Evolutionary conservation across 2,329 filamentous ascomycete genomes (phyloP).

Genomic region (Fusarium guadeloupense): DNA sequence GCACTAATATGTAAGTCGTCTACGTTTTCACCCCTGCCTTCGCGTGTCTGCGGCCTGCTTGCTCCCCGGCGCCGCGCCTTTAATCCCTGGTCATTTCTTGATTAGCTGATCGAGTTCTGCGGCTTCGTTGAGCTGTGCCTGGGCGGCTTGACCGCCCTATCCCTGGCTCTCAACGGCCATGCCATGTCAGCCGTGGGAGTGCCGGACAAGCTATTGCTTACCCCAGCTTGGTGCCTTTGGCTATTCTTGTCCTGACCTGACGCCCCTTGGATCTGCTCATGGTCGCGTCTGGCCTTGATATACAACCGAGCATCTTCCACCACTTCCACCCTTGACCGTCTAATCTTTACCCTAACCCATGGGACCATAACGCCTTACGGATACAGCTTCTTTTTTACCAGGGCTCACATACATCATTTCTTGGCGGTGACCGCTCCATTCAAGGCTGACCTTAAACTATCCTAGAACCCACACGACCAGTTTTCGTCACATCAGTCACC

Average conservation of each 20-base stretch:
- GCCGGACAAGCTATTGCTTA: constrained; percentile 29
- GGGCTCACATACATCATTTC: constrained; percentile 13
- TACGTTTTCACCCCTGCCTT: constrained; percentile 26
- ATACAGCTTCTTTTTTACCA: constrained; percentile 16
- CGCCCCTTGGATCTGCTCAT: constrained; percentile 41
- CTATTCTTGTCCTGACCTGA: no score
- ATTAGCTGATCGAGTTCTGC: constrained; percentile 34
- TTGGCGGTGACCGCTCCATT: constrained; percentile 35
- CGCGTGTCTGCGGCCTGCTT: constrained; percentile 28
- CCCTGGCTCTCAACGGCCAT: constrained; percentile 10
- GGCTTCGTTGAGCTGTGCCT: constrained; percentile 32
- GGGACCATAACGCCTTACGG: constrained; percentile 15
- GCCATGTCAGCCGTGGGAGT: constrained; percentile 15
- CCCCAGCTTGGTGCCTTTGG: constrained; percentile 21
- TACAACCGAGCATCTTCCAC: constrained; percentile 32
- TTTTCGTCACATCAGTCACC: constrained; percentile 5
- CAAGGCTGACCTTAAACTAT: constrained; percentile 29
- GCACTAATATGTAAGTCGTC: constrained; percentile 34
- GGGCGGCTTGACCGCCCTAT: constrained; percentile 34
- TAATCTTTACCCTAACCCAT: constrained; percentile 40
- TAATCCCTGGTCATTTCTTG: constrained; percentile 25
- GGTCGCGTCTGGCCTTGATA: constrained; percentile 25
- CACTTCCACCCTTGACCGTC: constrained; percentile 33
- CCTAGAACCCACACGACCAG: constrained; percentile 26
- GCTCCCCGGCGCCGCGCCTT: constrained; percentile 27